phyloP scores from a whole-genome alignment of 1,284 basidiomycete genomes.

The Ganoderma resinaceum region DNA sequence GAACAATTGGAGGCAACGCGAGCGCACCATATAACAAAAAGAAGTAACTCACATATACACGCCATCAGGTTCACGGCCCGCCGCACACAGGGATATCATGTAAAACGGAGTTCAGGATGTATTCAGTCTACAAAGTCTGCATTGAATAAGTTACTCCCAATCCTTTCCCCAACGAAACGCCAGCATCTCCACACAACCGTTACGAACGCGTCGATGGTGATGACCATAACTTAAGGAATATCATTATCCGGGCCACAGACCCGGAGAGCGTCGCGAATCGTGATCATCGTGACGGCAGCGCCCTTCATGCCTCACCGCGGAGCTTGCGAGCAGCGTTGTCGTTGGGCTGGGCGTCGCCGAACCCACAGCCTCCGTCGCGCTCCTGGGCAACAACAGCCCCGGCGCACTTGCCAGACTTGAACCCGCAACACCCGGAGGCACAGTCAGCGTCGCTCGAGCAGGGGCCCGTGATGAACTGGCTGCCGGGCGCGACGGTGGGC shows the following conservation, averaged over 20 bases:
- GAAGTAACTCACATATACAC: not conserved
- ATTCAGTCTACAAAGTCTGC: constrained; percentile 21
- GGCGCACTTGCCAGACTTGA: constrained; percentile 24
- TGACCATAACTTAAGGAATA: not conserved
- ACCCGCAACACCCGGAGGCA: constrained; percentile 23
- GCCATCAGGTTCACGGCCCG: not conserved
- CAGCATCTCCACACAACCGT: constrained; percentile 15
- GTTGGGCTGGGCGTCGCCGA: constrained; percentile 23
- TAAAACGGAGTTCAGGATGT: constrained; percentile 1
- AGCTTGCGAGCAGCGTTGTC: constrained; percentile 18
- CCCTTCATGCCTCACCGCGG: constrained; percentile 3
- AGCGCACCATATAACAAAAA: not conserved
- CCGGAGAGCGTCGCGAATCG: not conserved
- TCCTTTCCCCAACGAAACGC: constrained; percentile 14
- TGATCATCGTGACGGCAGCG: not conserved
- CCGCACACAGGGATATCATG: not conserved
- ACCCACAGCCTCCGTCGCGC: constrained; percentile 25
- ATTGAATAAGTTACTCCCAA: constrained; percentile 20
- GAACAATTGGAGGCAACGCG: not conserved
- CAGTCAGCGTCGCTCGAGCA: constrained; percentile 25
- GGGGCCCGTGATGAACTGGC: constrained; percentile 21
- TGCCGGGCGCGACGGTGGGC: constrained; percentile 13
- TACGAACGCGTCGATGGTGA: not conserved
- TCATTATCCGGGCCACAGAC: not conserved
- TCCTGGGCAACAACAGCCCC: constrained; percentile 23